Base-by-base conservation (phyloP, 495 filamentous ascomycete genomes). In the Penicillium argentinense region DNA sequence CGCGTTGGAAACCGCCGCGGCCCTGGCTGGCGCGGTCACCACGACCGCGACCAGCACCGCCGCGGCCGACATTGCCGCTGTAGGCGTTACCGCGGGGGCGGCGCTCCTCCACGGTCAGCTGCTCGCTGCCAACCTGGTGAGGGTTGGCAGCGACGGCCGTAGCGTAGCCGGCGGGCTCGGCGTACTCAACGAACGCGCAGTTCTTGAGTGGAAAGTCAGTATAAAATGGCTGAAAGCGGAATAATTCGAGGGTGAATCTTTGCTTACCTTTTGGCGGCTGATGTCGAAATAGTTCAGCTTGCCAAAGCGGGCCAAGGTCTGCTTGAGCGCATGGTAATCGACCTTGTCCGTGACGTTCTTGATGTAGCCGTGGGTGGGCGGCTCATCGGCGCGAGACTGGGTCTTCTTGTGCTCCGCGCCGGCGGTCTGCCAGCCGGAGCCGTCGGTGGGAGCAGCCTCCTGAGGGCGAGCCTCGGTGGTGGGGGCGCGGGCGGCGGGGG, bases 171-270 rank as follows among this genome's bases (percentile, higher is more conserved):
- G 88, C 77, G 36, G 79, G 58, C 28, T 86, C 87, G 55, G 81
- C 83, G 62, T 95, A 98, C 61, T 98, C 95, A 50, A 96, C 87
- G 62, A 96, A 96, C 21, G 93, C 95, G 60, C 90, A 96, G 74
- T 91, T 97, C 95, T 97, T 56, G 14, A 43, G 12, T 21, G 36
- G 8, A 32, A 7, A 23, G 29, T 44, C 14, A 17, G 19, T 14
- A 33, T 22, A 5, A 4, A 33, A 23, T 42, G 16, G n/a, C 14
- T 23, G 11, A 41, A 18, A 21, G n/a, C 0, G 39, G 23, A 25
- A 41, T 39, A n/a, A n/a, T n/a, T n/a, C n/a, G n/a, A n/a, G 55
- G 19, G 2, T 17, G 19, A n/a, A 19, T 2, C 18, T n/a, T n/a
- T 17, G 3, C 81, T 56, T 79, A 96, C 92, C 89, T 95, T 97